Evolutionary conservation across 2,329 filamentous ascomycete species (phyloP), one percentile per base, ranked within the genome.

Genomic region (Hypoxylon sp.): DNA sequence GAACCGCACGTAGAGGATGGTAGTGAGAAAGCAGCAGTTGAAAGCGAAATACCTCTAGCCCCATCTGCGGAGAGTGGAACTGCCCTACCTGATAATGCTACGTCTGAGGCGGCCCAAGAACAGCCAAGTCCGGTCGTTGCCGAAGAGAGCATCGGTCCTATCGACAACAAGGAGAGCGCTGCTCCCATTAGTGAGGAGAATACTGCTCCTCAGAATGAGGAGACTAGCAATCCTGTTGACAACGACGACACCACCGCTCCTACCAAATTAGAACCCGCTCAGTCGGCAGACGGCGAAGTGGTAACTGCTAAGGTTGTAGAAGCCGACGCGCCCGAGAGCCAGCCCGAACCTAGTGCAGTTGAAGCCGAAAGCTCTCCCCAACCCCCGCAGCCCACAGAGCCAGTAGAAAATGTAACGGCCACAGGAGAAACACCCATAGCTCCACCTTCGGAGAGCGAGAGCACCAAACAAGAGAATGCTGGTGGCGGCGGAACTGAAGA

Each of bases 401-500:
- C 39, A 11, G 11, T 10, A 3, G 39, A 44, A 17, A 11, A 22
- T 10, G 39, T 22, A 44, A 22, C 39, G 11, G 17, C 39, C 39
- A 22, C 51, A 19, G 51, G 66, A 39, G 58, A 39, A 24, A 37
- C 68, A 13, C 24, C 33, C 3, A 57, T 42, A 24, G 44, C 33
- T 62, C 8, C 55, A n/a, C 10, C 54, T 4, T 17, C 46, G 10
- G 66, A 68, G 42, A 19, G 44, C 31, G 44, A 54, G 14, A 54
- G 17, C 9, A 37, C 11, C 24, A 52, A 58, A 9, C 53, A 58
- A 10, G 54, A 57, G 13, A 58, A 13, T n/a, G 42, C 11, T 17
- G 59, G 67, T 26, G 56, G 56, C 37, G 48, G 51, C 31, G 46
- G 37, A 33, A 37, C 48, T 19, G 39, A 61, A 37, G 50, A 33